Conservation (phyloP, 306 rosid species). For the Quercus engelmannii region DNA sequence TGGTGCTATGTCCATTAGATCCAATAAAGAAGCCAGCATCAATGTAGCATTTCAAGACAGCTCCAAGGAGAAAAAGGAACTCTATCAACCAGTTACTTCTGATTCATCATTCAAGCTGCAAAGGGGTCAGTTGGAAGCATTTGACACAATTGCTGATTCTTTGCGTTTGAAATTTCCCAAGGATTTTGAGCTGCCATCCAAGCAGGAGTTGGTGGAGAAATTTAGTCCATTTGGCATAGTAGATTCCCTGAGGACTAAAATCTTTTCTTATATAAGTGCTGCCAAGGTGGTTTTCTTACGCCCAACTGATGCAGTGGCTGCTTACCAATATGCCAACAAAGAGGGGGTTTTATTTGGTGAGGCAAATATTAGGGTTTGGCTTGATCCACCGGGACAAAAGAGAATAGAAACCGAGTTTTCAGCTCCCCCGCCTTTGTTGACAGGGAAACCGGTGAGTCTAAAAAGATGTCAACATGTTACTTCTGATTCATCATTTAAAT, state of each 20-base stretch:
- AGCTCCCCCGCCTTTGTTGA: slow-evolving; percentile 4
- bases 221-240: slow-evolving; percentile 40
- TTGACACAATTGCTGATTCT: slow-evolving; percentile 11
- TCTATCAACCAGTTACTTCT: slow-evolving; percentile 5
- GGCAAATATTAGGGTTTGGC: slow-evolving; percentile 34
- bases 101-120: slow-evolving; percentile 22
- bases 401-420: slow-evolving; percentile 13
- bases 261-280: slow-evolving; percentile 11
- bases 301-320: slow-evolving; percentile 29
- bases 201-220: slow-evolving; percentile 26
- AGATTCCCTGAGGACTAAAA: slow-evolving; percentile 29
- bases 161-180: slow-evolving; percentile 38
- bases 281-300: slow-evolving; percentile 31
- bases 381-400: slow-evolving; percentile 22
- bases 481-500: slow-evolving; percentile 21
- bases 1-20: neutral
- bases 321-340: slow-evolving; percentile 31
- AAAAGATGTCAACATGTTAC: slow-evolving; percentile 29
- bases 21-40: neutral
- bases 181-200: slow-evolving; percentile 33
- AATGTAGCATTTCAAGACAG: neutral
- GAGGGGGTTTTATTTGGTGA: slow-evolving; percentile 22
- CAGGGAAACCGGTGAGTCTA: slow-evolving; percentile 21
- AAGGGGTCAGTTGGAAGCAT: slow-evolving; percentile 6
- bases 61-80: slow-evolving; percentile 15